A percentile compares a stretch with the other conserved stretches of the same genome.
Evolutionary conservation across 495 filamentous ascomycete genomes (phyloP).

Genomic region (Hypoxylon fuscum): DNA sequence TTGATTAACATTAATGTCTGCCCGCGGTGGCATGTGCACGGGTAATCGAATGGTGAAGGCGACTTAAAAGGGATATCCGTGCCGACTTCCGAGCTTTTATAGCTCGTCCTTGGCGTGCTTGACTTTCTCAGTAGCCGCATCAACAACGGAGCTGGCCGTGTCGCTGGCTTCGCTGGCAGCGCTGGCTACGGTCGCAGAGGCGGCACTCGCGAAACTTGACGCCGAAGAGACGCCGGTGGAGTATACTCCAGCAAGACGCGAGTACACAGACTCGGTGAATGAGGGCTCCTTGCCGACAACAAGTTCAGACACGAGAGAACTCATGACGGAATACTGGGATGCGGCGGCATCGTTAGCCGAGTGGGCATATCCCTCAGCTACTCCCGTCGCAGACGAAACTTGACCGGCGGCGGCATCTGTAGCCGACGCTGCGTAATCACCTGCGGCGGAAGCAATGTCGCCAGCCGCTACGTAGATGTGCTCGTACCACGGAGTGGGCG

Average conservation of each 20-base stretch:
- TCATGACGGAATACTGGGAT: slow-evolving; percentile 73
- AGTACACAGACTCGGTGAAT: slow-evolving; percentile 83
- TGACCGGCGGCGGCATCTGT: slow-evolving; percentile 42
- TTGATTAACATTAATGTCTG: slow-evolving; percentile 10
- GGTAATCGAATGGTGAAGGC: neutral
- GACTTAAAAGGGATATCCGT: neutral
- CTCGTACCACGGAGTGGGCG: slow-evolving; percentile 66
- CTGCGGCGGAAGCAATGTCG: slow-evolving; percentile 38
- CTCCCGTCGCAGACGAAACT: slow-evolving; percentile 55
- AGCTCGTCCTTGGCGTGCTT: slow-evolving; percentile 66
- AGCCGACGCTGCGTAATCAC: slow-evolving; percentile 40
- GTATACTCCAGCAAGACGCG: slow-evolving; percentile 71
- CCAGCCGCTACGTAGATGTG: slow-evolving; percentile 47
- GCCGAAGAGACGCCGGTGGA: slow-evolving; percentile 44
- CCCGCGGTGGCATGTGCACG: neutral
- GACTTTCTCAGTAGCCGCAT: slow-evolving; percentile 58
- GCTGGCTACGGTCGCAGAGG: slow-evolving; percentile 48
- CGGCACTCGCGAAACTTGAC: slow-evolving; percentile 48
- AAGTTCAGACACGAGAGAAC: slow-evolving; percentile 78
- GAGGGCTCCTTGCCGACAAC: slow-evolving; percentile 79
- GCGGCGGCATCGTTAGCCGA: slow-evolving; percentile 61
- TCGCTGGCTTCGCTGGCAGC: slow-evolving; percentile 46
- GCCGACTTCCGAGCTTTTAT: slow-evolving; percentile 40
- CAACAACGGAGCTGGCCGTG: slow-evolving; percentile 42
- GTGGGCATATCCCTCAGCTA: slow-evolving; percentile 64